A percentile compares a stretch with the other conserved stretches of the same genome.
Evolutionary conservation across 306 rosid genomes (phyloP).

Genomic region (Hippophae rhamnoides): DNA sequence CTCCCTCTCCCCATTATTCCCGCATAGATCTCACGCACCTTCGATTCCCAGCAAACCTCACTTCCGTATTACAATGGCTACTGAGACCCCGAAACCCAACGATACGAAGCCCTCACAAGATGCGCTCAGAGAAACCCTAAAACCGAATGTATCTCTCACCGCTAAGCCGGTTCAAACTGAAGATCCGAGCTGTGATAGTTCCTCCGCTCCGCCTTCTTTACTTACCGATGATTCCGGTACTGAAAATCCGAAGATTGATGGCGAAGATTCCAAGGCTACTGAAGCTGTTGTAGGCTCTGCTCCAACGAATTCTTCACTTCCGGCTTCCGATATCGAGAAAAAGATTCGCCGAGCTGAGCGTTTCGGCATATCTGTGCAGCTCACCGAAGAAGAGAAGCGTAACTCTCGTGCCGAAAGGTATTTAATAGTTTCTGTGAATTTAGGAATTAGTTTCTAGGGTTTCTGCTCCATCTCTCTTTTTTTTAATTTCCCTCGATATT

Average conservation of each 20-base stretch:
- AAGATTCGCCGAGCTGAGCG: constrained; percentile 87
- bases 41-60: not conserved
- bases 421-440: not conserved
- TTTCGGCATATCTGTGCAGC: constrained; percentile 71
- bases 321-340: constrained; percentile 47
- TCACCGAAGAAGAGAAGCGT: constrained; percentile 74
- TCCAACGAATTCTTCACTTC: constrained; percentile 13
- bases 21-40: constrained; percentile 18
- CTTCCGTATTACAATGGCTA: constrained; percentile 37
- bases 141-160: constrained; percentile 13
- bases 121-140: constrained; percentile 57
- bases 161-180: constrained; percentile 23
- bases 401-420: constrained; percentile 89
- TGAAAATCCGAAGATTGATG: constrained; percentile 19
- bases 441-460: not conserved
- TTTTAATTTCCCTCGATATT: not conserved
- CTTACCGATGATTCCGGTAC: constrained; percentile 3
- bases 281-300: constrained; percentile 7
- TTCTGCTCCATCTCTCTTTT: not conserved
- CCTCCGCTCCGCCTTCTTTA: constrained; percentile 9
- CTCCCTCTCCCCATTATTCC: constrained; percentile 14
- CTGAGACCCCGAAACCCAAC: constrained; percentile 27
- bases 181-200: constrained; percentile 2
- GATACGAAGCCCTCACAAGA: constrained; percentile 25
- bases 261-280: constrained; percentile 23